Conservation (phyloP, 352 stramenopile species). For the Phytophthora hybrid region DNA sequence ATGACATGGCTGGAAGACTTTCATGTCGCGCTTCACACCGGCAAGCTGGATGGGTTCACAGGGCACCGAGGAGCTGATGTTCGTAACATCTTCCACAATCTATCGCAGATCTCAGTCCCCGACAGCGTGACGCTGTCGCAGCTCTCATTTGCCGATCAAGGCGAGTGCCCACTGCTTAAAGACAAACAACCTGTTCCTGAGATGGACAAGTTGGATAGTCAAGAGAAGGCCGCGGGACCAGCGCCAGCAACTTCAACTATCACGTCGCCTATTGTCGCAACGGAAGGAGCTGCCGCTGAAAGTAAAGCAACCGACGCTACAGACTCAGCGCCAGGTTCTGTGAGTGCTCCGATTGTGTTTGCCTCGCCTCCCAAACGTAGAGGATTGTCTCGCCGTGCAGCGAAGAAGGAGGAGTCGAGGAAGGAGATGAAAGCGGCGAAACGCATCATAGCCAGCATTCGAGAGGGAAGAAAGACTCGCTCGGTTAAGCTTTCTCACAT, state of each 20-base stretch:
- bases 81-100: too few species aligned
- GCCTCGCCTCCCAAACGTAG: background rate
- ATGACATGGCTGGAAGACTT: conserved; percentile 11
- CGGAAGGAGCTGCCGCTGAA: too few species aligned
- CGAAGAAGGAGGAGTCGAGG: background rate
- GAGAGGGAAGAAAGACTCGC: background rate
- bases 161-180: too few species aligned
- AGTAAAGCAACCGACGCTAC: too few species aligned
- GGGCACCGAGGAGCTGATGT: background rate
- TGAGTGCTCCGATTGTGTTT: background rate
- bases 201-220: too few species aligned
- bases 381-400: background rate
- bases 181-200: too few species aligned
- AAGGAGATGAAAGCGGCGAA: background rate
- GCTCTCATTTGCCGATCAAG: background rate
- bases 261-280: too few species aligned
- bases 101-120: too few species aligned
- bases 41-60: background rate
- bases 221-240: too few species aligned
- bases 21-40: background rate
- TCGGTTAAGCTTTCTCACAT: background rate
- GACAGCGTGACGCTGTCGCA: too few species aligned
- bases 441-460: background rate
- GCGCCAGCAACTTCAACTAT: too few species aligned
- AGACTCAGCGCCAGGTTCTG: too few species aligned